These are phyloP conservation scores for Chloris gayana DNA, from an alignment of 176 grass and related monocot species.

Conservation along the genomic window DNA sequence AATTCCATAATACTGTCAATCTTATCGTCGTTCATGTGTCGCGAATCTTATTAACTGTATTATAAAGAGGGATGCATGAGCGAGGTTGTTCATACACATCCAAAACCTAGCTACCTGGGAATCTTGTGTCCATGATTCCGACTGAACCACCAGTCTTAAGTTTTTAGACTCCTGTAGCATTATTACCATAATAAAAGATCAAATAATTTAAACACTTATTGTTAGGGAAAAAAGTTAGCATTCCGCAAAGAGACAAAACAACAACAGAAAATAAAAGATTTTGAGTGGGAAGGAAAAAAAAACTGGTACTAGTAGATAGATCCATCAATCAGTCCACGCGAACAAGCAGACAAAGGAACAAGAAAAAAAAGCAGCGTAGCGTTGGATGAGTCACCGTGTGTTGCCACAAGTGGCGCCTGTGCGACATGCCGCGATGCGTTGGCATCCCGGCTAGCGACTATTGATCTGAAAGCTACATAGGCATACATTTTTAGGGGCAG, in stretches of 20 bases:
- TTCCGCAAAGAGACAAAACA: background rate
- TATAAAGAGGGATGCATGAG: background rate
- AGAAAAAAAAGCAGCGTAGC: background rate
- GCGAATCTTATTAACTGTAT: conserved; percentile 25
- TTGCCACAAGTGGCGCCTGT: conserved; percentile 43
- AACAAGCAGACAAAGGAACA: conserved; percentile 8
- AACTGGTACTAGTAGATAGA: background rate
- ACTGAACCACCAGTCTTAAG: background rate
- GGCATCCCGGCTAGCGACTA: background rate
- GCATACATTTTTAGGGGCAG: conserved; percentile 13
- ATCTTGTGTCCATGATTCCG: background rate
- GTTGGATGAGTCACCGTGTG: conserved; percentile 14
- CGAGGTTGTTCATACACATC: background rate
- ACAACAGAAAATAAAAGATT: background rate
- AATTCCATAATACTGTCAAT: background rate
- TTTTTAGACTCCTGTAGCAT: background rate
- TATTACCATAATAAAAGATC: background rate
- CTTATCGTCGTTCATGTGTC: background rate
- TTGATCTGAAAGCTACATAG: conserved; percentile 27
- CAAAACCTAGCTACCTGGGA: conserved; percentile 14
- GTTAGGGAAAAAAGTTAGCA: background rate
- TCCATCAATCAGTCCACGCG: background rate
- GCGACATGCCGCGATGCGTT: conserved; percentile 33
- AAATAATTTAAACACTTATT: background rate
- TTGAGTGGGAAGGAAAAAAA: background rate